A percentile compares a stretch with the other conserved stretches of the same genome.
Conservation (phyloP, 2,329 filamentous ascomycete genomes). For the Microascus cirrosus region DNA sequence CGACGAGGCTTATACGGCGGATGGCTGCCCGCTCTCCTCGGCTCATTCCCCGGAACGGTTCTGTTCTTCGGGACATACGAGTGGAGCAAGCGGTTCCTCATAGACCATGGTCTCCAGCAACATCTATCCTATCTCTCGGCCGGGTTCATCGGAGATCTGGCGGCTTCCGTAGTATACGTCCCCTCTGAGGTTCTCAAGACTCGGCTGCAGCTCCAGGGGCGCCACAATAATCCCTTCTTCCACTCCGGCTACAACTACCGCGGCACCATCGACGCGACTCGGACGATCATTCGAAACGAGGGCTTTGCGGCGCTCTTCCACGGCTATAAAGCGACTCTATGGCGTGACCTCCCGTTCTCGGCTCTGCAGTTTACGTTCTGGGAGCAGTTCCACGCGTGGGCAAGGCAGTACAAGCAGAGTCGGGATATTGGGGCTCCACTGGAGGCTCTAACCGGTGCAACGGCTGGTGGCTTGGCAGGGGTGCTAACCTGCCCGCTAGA, state of each 20-base stretch:
- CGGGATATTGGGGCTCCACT: constrained; percentile 76
- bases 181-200: constrained; percentile 97
- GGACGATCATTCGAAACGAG: constrained; percentile 74
- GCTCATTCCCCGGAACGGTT: constrained; percentile 87
- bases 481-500: constrained; percentile 93
- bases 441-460: constrained; percentile 81
- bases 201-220: constrained; percentile 87
- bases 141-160: constrained; percentile 86
- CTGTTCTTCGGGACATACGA: constrained; percentile 97
- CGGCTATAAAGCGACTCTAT: constrained; percentile 94
- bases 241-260: constrained; percentile 93
- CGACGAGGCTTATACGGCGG: constrained; percentile 81
- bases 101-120: constrained; percentile 73
- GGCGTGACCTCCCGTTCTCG: constrained; percentile 89
- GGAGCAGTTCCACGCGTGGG: constrained; percentile 81
- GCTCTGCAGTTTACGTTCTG: constrained; percentile 97
- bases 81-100: constrained; percentile 80
- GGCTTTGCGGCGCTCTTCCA: constrained; percentile 82
- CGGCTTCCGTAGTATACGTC: constrained; percentile 86
- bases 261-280: constrained; percentile 69
- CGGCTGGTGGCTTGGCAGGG: constrained; percentile 84
- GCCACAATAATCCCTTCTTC: constrained; percentile 91
- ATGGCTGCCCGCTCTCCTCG: constrained; percentile 81
- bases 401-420: constrained; percentile 65
- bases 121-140: constrained; percentile 78